Percentiles rank a stretch among this genome's conserved stretches.
phyloP scores from a whole-genome alignment of 1,284 basidiomycete species.

The Sporisorium graminicola region DNA sequence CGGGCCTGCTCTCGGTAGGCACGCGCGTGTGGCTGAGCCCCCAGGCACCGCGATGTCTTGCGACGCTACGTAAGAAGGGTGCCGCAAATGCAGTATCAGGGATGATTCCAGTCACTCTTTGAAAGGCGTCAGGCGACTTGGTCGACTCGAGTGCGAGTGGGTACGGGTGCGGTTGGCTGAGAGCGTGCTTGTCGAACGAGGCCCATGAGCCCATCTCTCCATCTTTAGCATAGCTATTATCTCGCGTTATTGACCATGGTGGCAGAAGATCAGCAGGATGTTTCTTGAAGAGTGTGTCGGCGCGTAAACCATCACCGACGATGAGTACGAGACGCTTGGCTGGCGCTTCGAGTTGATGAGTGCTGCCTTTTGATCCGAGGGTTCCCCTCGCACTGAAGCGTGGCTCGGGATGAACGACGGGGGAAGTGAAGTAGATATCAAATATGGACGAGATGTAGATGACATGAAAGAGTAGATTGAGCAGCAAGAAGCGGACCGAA shows the following conservation, averaged over 20 bases:
- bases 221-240: conserved; percentile 2
- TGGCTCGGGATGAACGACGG: conserved; percentile 66
- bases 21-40: conserved; percentile 88
- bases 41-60: conserved; percentile 78
- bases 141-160: conserved; percentile 17
- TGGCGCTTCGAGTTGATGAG: conserved; percentile 67
- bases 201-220: conserved; percentile 27
- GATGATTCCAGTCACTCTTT: neutral
- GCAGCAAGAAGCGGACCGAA: conserved; percentile 74
- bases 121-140: neutral
- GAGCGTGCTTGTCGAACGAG: conserved; percentile 30
- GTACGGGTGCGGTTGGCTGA: conserved; percentile 33
- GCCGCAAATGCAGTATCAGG: conserved; percentile 72
- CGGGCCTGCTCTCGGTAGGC: conserved; percentile 88
- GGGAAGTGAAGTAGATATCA: conserved; percentile 85
- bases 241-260: conserved; percentile 38
- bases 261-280: conserved; percentile 41
- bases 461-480: conserved; percentile 60
- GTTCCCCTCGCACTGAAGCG: conserved; percentile 48
- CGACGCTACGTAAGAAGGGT: conserved; percentile 80
- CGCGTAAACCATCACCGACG: conserved; percentile 80
- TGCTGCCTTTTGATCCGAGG: conserved; percentile 1
- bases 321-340: conserved; percentile 84
- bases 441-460: conserved; percentile 73
- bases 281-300: conserved; percentile 80